Conservation (phyloP, 1,284 basidiomycete species). For the Rhodotorula sp. region DNA sequence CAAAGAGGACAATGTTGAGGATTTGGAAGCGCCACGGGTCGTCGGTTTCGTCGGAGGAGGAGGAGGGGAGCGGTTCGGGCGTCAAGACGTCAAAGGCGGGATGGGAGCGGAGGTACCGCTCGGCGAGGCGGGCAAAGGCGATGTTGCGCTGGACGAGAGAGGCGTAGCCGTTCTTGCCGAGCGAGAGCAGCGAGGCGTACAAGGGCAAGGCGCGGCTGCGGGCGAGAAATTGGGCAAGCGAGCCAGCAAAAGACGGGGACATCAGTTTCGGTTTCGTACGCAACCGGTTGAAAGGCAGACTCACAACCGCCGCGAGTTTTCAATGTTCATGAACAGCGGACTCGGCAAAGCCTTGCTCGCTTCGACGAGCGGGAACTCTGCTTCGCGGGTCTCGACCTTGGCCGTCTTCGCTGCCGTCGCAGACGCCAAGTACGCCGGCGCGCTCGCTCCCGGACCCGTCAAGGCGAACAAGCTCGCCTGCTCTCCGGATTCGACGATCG, state of each 20-base stretch:
- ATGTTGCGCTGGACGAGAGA: constrained; percentile 54
- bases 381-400: background rate
- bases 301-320: constrained; percentile 55
- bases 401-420: background rate
- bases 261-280: background rate
- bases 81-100: constrained; percentile 21
- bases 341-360: constrained; percentile 44
- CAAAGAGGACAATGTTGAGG: constrained; percentile 56
- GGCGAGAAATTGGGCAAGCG: background rate
- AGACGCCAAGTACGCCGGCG: constrained; percentile 52
- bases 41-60: background rate
- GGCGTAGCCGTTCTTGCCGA: constrained; percentile 53
- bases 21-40: constrained; percentile 37
- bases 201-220: constrained; percentile 53
- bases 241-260: background rate
- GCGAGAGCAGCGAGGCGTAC: constrained; percentile 53
- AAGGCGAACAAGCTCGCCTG: constrained; percentile 47
- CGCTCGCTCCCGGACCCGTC: constrained; percentile 49
- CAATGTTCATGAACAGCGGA: constrained; percentile 53
- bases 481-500: background rate
- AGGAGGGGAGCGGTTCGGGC: background rate
- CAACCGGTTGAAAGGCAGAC: too few species aligned
- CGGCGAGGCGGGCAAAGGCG: constrained; percentile 50
- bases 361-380: constrained; percentile 30
- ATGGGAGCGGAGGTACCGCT: constrained; percentile 18